Evolutionary conservation across 2,329 filamentous ascomycete species (phyloP).

Genomic region (Parascedosporium putredinis): DNA sequence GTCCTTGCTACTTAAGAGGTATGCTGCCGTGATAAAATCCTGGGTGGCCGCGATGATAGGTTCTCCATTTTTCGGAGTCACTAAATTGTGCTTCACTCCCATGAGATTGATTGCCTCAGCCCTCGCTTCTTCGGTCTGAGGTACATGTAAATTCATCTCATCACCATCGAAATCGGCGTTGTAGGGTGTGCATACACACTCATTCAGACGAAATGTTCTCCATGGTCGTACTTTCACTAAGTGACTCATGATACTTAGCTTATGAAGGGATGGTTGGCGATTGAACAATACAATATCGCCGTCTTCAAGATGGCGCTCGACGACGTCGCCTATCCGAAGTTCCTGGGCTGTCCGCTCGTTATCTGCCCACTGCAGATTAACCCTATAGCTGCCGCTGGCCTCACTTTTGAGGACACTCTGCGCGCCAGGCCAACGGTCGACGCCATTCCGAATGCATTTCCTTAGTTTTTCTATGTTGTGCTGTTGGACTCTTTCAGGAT

Average conservation of each 20-base stretch:
- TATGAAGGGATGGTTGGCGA: conserved; percentile 92
- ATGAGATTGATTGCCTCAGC: conserved; percentile 93
- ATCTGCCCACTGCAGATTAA: conserved; percentile 66
- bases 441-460: conserved; percentile 63
- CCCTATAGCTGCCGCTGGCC: conserved; percentile 54
- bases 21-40: conserved; percentile 96
- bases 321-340: conserved; percentile 73
- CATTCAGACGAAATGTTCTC: conserved; percentile 92
- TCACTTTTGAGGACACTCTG: conserved; percentile 69
- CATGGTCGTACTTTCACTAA: conserved; percentile 87
- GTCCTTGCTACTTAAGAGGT: conserved; percentile 83
- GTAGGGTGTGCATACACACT: conserved; percentile 96
- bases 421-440: conserved; percentile 74
- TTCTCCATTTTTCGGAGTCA: conserved; percentile 93
- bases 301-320: conserved; percentile 91
- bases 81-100: conserved; percentile 94
- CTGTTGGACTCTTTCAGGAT: conserved; percentile 76
- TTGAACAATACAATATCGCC: conserved; percentile 97
- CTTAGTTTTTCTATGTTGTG: conserved; percentile 79
- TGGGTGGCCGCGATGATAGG: conserved; percentile 98
- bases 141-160: conserved; percentile 98
- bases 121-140: conserved; percentile 92
- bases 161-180: conserved; percentile 99
- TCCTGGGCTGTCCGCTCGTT: conserved; percentile 61
- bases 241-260: conserved; percentile 96